Base-by-base conservation (phyloP, 2,329 filamentous ascomycete genomes). In the Ramichloridium luteum region DNA sequence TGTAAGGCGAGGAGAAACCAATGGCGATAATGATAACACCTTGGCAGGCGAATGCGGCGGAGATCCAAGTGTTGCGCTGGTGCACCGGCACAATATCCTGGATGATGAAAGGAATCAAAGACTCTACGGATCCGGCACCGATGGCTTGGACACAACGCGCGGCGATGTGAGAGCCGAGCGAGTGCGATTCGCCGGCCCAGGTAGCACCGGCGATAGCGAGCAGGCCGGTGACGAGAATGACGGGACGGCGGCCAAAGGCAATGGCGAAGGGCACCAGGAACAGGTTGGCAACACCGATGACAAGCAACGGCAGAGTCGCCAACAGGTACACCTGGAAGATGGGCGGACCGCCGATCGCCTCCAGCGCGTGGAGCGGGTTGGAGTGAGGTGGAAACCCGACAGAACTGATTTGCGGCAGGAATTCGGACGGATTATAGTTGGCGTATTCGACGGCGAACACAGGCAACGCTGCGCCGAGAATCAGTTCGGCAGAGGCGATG, bases 11-110 rank as follows among this genome's bases (percentile, higher is more conserved):
- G 11, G 35, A 40, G 13, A 44, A 43, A 15, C 44, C 44, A 13
- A 47, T 36, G 16, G 36, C 32, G 16, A 47, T 38, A 17, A 47
- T 46, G 27, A 47, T 44, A 15, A 46, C 16, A 16, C 31, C 37
- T 20, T 46, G 43, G n/a, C 38, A 35, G 3, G 44, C 36, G 28
- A 43, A 46, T 11, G 39, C 34, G 13, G 30, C 35, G 11, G 26
- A 23, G 20, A 23, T 23, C 20, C 26, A 27, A 12, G 33, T 40
- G 27, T 44, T 44, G 4, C 41, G 35, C 25, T 43, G 37, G 17
- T 44, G 41, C 13, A 43, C 32, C 22, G 38, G 40, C 17, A 42
- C 37, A 27, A 44, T 23, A 13, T 44, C 41, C 23, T 44, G 41
- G 9, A 44, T 30, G 6, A 43, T 31, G 13, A 44, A 34, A 4